A percentile compares a stretch with the other conserved stretches of the same genome.
Evolutionary conservation across 768 basidiomycete species (phyloP).

Genomic region (Hortiboletus campestris): DNA sequence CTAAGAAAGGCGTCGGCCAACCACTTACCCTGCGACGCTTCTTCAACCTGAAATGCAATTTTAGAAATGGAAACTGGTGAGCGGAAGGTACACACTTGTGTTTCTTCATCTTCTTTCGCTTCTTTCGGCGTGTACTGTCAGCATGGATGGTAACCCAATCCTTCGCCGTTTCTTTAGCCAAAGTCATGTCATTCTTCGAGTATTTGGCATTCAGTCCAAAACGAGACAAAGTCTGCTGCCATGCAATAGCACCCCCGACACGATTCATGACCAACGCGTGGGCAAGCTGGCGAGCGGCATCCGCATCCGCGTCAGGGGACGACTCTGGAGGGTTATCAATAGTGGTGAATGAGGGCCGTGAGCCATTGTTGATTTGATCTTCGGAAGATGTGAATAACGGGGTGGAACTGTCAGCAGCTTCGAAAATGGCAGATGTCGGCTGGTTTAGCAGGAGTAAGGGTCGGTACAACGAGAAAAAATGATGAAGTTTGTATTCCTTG

Average conservation of each 20-base stretch:
- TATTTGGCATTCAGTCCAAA: slow-evolving; percentile 59
- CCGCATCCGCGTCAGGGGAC: slow-evolving; percentile 71
- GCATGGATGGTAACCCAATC: slow-evolving; percentile 66
- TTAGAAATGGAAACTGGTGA: slow-evolving; percentile 11
- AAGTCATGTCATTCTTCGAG: slow-evolving; percentile 48
- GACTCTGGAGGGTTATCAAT: slow-evolving; percentile 47
- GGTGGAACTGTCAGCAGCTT: slow-evolving; percentile 25
- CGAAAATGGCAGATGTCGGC: slow-evolving; percentile 56
- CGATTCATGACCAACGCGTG: slow-evolving; percentile 68
- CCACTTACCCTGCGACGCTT: slow-evolving; percentile 80
- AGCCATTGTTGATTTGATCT: slow-evolving; percentile 28
- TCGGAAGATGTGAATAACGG: slow-evolving; percentile 19
- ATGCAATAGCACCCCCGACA: slow-evolving; percentile 58
- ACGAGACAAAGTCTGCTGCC: slow-evolving; percentile 64
- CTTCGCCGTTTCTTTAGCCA: slow-evolving; percentile 53
- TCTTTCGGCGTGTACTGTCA: slow-evolving; percentile 84
- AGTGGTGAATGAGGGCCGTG: slow-evolving; percentile 22
- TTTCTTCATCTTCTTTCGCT: slow-evolving; percentile 94
- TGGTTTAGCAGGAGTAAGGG: slow-evolving; percentile 70
- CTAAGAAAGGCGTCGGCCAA: slow-evolving; percentile 1
- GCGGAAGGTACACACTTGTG: slow-evolving; percentile 68
- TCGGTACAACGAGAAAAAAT: slow-evolving; percentile 81
- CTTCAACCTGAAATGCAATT: slow-evolving; percentile 57
- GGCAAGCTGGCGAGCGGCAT: slow-evolving; percentile 77
- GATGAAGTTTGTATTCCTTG: slow-evolving; percentile 75